Conservation (phyloP, 2,329 filamentous ascomycete species). For the Diaporthe citrichinensis region DNA sequence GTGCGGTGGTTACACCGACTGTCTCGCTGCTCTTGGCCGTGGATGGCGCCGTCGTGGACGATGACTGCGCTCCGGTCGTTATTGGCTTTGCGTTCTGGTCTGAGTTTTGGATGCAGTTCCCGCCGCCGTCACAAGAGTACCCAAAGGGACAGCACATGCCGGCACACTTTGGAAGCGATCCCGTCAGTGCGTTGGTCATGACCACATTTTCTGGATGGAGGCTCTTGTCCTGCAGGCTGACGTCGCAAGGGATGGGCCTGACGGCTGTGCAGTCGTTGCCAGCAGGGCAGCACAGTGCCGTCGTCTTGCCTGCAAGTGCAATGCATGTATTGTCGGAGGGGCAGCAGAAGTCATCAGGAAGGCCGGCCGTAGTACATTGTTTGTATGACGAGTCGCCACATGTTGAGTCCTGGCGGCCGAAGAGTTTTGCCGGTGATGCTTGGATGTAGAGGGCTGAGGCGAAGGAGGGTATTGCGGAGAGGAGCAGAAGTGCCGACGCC, state of each 20-base stretch:
- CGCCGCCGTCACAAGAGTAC: slow-evolving; percentile 70
- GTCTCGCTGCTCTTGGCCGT: slow-evolving; percentile 44
- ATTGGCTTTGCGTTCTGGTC: slow-evolving; percentile 61
- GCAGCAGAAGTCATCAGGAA: slow-evolving; percentile 80
- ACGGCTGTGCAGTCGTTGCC: slow-evolving; percentile 72
- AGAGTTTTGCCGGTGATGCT: slow-evolving; percentile 31
- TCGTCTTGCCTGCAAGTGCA: slow-evolving; percentile 73
- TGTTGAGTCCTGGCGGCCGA: slow-evolving; percentile 36
- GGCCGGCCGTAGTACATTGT: slow-evolving; percentile 65
- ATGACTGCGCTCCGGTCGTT: slow-evolving; percentile 41
- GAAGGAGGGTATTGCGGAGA: slow-evolving; percentile 37
- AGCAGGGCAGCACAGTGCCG: slow-evolving; percentile 78
- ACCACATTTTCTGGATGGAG: slow-evolving; percentile 70
- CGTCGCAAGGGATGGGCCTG: slow-evolving; percentile 74
- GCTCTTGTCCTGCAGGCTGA: slow-evolving; percentile 71
- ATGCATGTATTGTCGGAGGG: slow-evolving; percentile 67
- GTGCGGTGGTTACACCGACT: slow-evolving; percentile 42
- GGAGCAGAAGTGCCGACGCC: slow-evolving; percentile 32
- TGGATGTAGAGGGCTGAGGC: slow-evolving; percentile 38
- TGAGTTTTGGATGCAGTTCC: slow-evolving; percentile 65
- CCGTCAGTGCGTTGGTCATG: slow-evolving; percentile 75
- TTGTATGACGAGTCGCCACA: slow-evolving; percentile 52
- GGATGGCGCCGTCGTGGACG: slow-evolving; percentile 45
- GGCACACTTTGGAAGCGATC: slow-evolving; percentile 71
- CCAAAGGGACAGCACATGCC: slow-evolving; percentile 80